Conservation (phyloP, 495 filamentous ascomycete species). For the Barbatosphaeria neglecta region DNA sequence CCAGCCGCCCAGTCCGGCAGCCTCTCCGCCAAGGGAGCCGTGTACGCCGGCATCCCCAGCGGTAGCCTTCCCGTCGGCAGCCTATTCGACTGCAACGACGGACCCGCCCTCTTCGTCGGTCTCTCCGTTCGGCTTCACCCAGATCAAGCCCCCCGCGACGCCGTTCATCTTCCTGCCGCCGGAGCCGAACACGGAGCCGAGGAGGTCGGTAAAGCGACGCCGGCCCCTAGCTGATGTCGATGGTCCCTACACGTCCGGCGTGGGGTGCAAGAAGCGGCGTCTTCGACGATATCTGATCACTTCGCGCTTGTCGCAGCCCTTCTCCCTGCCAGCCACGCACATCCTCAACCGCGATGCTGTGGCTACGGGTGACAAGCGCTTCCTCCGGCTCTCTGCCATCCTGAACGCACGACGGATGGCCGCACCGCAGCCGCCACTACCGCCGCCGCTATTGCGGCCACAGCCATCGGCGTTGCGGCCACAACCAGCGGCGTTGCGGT, state of each 20-base stretch:
- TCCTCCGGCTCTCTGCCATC: conserved; percentile 22
- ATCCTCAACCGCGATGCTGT: conserved; percentile 45
- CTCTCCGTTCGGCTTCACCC: conserved; percentile 3
- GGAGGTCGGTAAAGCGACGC: conserved; percentile 37
- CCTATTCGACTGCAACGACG: too few species aligned
- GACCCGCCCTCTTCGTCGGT: not conserved
- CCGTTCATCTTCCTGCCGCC: conserved; percentile 10
- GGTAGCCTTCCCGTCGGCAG: not conserved
- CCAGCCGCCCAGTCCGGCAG: not conserved
- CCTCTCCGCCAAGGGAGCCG: not conserved
- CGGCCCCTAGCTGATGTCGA: conserved; percentile 52
- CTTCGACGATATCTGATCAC: conserved; percentile 52
- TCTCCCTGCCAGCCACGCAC: conserved; percentile 55
- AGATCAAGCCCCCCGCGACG: conserved; percentile 8
- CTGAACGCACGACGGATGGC: conserved; percentile 11
- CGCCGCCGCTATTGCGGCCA: not conserved
- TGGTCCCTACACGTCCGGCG: conserved; percentile 35
- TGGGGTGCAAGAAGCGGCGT: conserved; percentile 55
- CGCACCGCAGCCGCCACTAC: not conserved
- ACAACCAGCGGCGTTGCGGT: too few species aligned
- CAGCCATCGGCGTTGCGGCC: too few species aligned
- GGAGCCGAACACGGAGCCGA: not conserved
- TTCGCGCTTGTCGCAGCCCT: conserved; percentile 55
- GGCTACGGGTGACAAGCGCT: conserved; percentile 38
- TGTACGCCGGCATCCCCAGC: not conserved